phyloP scores from a whole-genome alignment of 306 rosid species.

The Dryas octopetala region DNA sequence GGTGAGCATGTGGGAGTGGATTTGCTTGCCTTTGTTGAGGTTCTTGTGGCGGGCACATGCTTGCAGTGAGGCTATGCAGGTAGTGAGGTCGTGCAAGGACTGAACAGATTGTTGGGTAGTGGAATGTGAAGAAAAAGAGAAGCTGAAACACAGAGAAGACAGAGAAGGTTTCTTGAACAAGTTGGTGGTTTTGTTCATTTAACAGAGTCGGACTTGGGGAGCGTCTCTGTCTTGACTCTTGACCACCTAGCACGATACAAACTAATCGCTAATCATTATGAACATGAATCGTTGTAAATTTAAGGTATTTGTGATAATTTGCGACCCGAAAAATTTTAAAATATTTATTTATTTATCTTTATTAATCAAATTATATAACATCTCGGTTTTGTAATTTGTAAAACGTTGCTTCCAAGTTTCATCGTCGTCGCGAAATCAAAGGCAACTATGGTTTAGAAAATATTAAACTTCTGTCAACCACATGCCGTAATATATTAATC shows the following conservation, averaged over 20 bases:
- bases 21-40: conserved; percentile 53
- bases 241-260: neutral
- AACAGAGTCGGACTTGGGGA: neutral
- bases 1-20: conserved; percentile 52
- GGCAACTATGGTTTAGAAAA: too few relatives aligned
- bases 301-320: too few relatives aligned
- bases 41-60: conserved; percentile 50
- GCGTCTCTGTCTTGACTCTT: neutral
- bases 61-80: conserved; percentile 61
- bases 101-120: neutral
- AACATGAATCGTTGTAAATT: too few relatives aligned
- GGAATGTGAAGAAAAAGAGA: conserved; percentile 39
- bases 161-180: conserved; percentile 24
- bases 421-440: too few relatives aligned
- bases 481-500: too few relatives aligned
- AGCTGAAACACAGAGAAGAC: conserved; percentile 21
- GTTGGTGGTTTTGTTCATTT: conserved; percentile 29
- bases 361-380: too few relatives aligned
- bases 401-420: too few relatives aligned
- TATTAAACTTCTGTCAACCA: too few relatives aligned
- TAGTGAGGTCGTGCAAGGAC: conserved; percentile 26
- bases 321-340: too few relatives aligned
- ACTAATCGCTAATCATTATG: too few relatives aligned
- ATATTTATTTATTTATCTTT: too few relatives aligned
- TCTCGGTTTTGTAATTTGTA: too few relatives aligned